phyloP scores from a whole-genome alignment of 805 yeast genomes.

The Crinitomyces ghanaensis region DNA sequence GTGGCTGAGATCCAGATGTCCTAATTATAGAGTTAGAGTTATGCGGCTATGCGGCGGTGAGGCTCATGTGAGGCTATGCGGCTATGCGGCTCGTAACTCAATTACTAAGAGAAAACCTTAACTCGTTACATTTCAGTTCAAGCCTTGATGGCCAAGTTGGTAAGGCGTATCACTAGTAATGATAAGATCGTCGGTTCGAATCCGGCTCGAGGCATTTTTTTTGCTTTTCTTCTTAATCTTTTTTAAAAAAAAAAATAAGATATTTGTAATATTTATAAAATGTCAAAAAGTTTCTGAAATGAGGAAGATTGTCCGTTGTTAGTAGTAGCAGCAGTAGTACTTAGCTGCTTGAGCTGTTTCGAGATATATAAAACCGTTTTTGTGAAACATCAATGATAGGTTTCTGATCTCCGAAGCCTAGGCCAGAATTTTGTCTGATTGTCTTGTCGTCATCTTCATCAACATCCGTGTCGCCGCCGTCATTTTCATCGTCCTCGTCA shows the following conservation, averaged over 20 bases:
- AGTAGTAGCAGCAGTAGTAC: not conserved
- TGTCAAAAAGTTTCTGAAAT: too few species aligned
- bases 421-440: not conserved
- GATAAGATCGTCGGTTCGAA: slow-evolving; percentile 76
- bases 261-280: too few species aligned
- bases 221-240: slow-evolving; percentile 13
- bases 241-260: slow-evolving; percentile 20
- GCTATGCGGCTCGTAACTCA: too few species aligned
- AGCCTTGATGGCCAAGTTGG: slow-evolving; percentile 58
- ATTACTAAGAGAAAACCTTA: not conserved
- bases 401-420: not conserved
- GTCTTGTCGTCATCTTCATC: not conserved
- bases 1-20: not conserved
- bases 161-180: slow-evolving; percentile 86
- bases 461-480: slow-evolving; percentile 5
- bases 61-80: too few species aligned
- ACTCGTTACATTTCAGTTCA: not conserved
- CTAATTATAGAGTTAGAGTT: not conserved
- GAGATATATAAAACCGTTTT: not conserved
- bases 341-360: not conserved
- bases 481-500: slow-evolving; percentile 2
- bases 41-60: not conserved
- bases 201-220: slow-evolving; percentile 54
- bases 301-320: too few species aligned
- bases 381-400: not conserved